phyloP scores from a whole-genome alignment of 2,329 filamentous ascomycete genomes.

The Talaromyces sp. region DNA sequence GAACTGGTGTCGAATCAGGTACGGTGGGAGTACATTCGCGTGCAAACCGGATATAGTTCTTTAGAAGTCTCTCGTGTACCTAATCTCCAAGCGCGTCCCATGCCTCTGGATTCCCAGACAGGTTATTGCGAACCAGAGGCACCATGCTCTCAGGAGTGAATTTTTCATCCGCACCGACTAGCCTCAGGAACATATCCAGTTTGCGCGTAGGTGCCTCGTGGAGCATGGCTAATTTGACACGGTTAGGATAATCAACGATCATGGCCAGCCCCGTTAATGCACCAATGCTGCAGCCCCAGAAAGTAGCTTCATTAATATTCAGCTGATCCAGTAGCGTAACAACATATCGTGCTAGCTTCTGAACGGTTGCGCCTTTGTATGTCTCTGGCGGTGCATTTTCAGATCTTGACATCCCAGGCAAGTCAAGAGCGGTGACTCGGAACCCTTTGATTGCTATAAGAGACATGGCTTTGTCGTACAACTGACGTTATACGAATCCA shows the following conservation, averaged over 20 bases:
- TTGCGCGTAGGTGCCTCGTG: neutral
- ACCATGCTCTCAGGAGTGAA: too few species aligned
- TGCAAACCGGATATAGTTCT: neutral
- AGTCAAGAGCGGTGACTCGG: neutral
- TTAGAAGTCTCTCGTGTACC: neutral
- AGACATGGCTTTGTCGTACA: neutral
- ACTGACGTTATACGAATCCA: neutral
- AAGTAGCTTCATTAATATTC: neutral
- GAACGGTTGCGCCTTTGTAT: neutral
- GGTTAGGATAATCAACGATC: too few species aligned
- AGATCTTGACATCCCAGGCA: constrained; percentile 1
- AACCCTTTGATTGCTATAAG: neutral
- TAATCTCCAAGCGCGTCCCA: neutral
- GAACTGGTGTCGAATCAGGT: neutral
- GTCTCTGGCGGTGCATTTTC: neutral
- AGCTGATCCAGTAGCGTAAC: neutral
- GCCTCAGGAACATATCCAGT: neutral
- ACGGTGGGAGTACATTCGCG: neutral
- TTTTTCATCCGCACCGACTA: neutral
- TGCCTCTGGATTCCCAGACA: neutral
- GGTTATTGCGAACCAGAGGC: neutral
- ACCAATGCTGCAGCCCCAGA: neutral
- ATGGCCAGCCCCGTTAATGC: neutral
- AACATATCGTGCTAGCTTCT: neutral
- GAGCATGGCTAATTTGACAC: neutral